These are phyloP conservation scores for Talaromyces borbonicus DNA, from an alignment of 495 filamentous ascomycete genomes.

Conservation along the genomic window DNA sequence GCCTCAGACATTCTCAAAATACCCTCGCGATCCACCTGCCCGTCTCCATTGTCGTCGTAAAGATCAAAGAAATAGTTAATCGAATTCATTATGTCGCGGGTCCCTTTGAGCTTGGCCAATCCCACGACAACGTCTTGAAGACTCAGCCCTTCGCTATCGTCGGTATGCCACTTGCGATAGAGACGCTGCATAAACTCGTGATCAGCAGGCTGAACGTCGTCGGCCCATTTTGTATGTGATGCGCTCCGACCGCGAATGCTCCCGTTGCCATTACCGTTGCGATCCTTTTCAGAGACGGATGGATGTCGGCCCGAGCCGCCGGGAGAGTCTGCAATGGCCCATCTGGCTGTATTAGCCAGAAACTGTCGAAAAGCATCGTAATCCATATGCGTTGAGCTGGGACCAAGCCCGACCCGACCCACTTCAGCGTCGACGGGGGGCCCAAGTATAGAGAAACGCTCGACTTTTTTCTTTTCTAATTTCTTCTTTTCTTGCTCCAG, in stretches of 20 bases:
- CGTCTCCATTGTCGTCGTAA: conserved; percentile 87
- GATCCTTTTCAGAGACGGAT: conserved; percentile 40
- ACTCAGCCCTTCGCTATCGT: conserved; percentile 62
- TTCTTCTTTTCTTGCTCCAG: conserved; percentile 61
- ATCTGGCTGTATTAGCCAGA: conserved; percentile 74
- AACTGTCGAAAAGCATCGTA: conserved; percentile 95
- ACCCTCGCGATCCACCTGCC: conserved; percentile 91
- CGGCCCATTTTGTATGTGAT: conserved; percentile 62
- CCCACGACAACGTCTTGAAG: conserved; percentile 88
- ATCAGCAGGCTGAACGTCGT: conserved; percentile 71
- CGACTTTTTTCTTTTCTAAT: conserved; percentile 44
- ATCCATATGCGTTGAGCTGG: conserved; percentile 84
- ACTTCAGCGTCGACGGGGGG: conserved; percentile 34
- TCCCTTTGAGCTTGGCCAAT: conserved; percentile 81
- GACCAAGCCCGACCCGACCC: conserved; percentile 81
- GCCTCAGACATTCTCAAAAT: conserved; percentile 93
- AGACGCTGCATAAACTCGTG: conserved; percentile 91
- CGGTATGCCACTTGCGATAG: conserved; percentile 78
- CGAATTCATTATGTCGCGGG: conserved; percentile 88
- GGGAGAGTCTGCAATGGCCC: conserved; percentile 79
- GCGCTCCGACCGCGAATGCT: conserved; percentile 38
- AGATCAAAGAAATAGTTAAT: conserved; percentile 97
- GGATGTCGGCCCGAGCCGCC: conserved; percentile 47
- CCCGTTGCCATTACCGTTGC: conserved; percentile 15
- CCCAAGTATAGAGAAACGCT: conserved; percentile 35